Evolutionary conservation across 768 basidiomycete species (phyloP), one percentile per base, ranked within the genome.

Genomic region (Collybia sp.): DNA sequence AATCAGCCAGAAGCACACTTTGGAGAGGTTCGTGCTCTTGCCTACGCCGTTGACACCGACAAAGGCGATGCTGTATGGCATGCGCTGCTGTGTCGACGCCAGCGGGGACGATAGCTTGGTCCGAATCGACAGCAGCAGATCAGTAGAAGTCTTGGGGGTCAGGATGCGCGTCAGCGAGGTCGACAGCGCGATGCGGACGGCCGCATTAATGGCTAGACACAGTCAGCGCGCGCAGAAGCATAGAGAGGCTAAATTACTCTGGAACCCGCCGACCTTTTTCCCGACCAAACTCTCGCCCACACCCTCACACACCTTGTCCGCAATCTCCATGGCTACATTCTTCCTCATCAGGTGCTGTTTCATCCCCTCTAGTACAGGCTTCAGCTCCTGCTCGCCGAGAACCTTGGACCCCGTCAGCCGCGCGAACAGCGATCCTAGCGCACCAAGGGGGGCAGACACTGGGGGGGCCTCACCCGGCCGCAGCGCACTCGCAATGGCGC

Each of bases 41-140:
- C 96, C 96, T 18, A 99, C 96, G 18, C 96, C 96, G 59, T 99
- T 99, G 32, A 99, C 96, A 12, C 96, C 96, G 35, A 98, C 93
- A 61, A 99, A 99, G 0, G 93, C 85, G 57, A 99, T 88, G 56
- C 83, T 83, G 65, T 97, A 98, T 0, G 95, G 95, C 56, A 82
- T 72, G 9, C 88, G 80, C 57, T 85, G 85, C 57, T 87, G 84
- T 25, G 79, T 80, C 9, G 89, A 84, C 2, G 87, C 68, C 19
- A 91, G 63, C 15, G 85, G 80, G 0, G 86, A 82, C 0, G 84
- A 79, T 2, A 89, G 70, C 58, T 97, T 99, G 15, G 83, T 88
- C 41, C 92, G 82, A 57, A 99, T 96, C 25, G 94, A 92, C 38
- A 96, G 75, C 13, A 99, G 68, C 20, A 99, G 75, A 65, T 99